phyloP scores from a whole-genome alignment of 352 stramenopile genomes.

The Phytophthora ramorum region DNA sequence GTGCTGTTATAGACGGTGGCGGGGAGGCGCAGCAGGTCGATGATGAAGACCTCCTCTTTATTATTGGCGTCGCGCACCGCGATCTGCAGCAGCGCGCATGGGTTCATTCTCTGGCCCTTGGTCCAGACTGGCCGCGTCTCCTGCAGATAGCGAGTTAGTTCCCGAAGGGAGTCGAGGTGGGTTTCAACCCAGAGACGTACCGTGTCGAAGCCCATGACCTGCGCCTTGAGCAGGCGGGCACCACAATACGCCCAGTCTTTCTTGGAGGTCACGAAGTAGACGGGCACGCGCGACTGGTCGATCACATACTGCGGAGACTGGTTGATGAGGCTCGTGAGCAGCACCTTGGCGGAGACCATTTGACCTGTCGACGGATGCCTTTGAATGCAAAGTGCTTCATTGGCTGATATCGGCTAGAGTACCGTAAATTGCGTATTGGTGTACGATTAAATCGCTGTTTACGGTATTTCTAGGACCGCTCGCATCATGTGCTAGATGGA shows the following conservation, averaged over 20 bases:
- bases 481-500: no score
- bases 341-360: conserved; percentile 36
- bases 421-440: not conserved
- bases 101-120: conserved; percentile 47
- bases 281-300: conserved; percentile 34
- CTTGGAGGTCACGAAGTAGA: conserved; percentile 60
- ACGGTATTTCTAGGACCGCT: not conserved
- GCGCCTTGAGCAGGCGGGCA: conserved; percentile 48
- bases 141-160: conserved; percentile 32
- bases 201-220: conserved; percentile 75
- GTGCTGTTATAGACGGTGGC: conserved; percentile 70
- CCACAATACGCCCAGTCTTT: conserved; percentile 63
- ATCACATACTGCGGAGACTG: conserved; percentile 65
- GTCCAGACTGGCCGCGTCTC: conserved; percentile 71
- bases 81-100: conserved; percentile 69
- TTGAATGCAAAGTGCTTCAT: conserved; percentile 18
- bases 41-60: conserved; percentile 75
- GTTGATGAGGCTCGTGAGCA: conserved; percentile 54
- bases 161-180: no score
- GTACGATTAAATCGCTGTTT: not conserved
- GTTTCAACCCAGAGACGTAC: conserved; percentile 43
- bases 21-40: conserved; percentile 68
- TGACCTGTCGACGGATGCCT: not conserved
- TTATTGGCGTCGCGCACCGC: conserved; percentile 53
- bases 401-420: conserved; percentile 7